These are phyloP conservation scores for Paramyrothecium sp. DNA, from an alignment of 2,329 filamentous ascomycete genomes.

Conservation along the genomic window DNA sequence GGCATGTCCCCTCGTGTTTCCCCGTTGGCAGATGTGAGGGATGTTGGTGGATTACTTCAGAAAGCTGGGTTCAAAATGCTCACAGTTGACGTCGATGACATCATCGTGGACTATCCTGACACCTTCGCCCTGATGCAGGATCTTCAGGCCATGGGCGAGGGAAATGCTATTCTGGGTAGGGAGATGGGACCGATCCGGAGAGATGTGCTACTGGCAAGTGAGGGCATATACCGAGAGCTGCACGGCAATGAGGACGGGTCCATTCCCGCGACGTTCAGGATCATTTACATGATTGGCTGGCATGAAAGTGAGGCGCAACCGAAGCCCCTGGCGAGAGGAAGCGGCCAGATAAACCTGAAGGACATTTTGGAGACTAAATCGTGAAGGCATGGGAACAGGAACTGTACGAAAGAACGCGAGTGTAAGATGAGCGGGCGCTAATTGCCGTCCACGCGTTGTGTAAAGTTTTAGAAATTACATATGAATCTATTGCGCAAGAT, in stretches of 20 bases:
- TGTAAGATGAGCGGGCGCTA: background rate
- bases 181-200: conserved; percentile 75
- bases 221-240: conserved; percentile 84
- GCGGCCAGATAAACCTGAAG: conserved; percentile 83
- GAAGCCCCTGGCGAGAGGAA: conserved; percentile 78
- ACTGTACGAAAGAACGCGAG: conserved; percentile 1
- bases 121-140: conserved; percentile 90
- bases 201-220: conserved; percentile 83
- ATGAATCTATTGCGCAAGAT: background rate
- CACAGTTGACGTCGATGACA: conserved; percentile 96
- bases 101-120: conserved; percentile 91
- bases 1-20: conserved; percentile 90
- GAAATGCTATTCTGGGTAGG: conserved; percentile 82
- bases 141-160: conserved; percentile 94
- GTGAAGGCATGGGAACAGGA: conserved; percentile 3
- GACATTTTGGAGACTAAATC: conserved; percentile 63
- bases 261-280: conserved; percentile 86
- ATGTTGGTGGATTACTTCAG: conserved; percentile 83
- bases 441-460: conserved; percentile 4
- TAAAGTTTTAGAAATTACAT: conserved; percentile 8
- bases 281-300: conserved; percentile 99
- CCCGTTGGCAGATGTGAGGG: conserved; percentile 86
- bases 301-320: conserved; percentile 78
- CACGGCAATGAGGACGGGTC: conserved; percentile 78
- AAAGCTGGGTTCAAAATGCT: conserved; percentile 91